phyloP scores from a whole-genome alignment of 2,329 filamentous ascomycete species.

The Beauveria sp. region DNA sequence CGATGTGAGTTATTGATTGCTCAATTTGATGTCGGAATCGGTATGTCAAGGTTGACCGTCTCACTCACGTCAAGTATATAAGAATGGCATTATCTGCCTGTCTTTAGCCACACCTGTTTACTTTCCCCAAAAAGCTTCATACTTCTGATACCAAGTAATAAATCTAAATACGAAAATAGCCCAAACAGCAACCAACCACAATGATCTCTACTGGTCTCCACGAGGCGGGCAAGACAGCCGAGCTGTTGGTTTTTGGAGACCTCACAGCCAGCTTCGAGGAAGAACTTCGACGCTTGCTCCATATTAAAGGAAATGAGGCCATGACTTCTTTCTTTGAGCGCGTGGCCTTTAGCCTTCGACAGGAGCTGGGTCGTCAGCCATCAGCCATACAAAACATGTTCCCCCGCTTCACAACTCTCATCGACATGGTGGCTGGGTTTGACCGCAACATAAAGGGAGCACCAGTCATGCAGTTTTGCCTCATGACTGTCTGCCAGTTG shows the following conservation, averaged over 20 bases:
- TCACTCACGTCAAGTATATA: background rate
- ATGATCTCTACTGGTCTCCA: background rate
- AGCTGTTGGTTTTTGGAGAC: conserved; percentile 19
- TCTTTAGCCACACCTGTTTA: background rate
- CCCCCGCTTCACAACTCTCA: conserved; percentile 21
- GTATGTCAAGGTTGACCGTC: background rate
- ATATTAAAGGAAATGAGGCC: conserved; percentile 18
- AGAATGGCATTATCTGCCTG: background rate
- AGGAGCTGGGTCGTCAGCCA: conserved; percentile 17
- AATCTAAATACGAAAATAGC: background rate
- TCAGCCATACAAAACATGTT: conserved; percentile 16
- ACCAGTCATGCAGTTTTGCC: conserved; percentile 17
- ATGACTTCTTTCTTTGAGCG: conserved; percentile 20
- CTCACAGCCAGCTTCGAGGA: conserved; percentile 18
- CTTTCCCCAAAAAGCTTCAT: background rate
- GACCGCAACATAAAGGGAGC: conserved; percentile 15
- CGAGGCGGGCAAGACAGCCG: background rate
- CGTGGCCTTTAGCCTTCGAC: conserved; percentile 15
- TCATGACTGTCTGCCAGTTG: conserved; percentile 18
- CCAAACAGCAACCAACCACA: background rate
- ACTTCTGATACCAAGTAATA: background rate
- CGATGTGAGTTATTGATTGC: background rate
- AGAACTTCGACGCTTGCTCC: conserved; percentile 17
- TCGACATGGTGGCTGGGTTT: conserved; percentile 16
- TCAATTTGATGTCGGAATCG: background rate